A percentile compares a stretch with the other conserved stretches of the same genome.
Conservation (phyloP, 148 eudicot species). For the Chenopodium berlandieri region DNA sequence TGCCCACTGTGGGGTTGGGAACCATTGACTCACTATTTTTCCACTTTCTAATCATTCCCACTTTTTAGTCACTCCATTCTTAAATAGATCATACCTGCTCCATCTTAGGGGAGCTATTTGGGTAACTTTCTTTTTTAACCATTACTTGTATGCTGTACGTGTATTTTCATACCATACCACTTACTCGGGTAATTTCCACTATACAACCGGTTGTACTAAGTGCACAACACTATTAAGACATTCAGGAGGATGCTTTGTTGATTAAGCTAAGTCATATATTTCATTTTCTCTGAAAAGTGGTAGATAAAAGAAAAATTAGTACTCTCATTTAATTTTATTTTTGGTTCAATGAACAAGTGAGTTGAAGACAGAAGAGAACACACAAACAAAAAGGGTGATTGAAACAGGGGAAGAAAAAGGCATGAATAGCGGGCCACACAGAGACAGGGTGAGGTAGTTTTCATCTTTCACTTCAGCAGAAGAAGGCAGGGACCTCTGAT, state of each 20-base stretch:
- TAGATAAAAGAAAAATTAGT: too few species aligned
- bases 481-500: slow-evolving; percentile 8
- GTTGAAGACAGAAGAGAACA: slow-evolving; percentile 15
- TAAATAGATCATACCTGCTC: background rate
- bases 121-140: background rate
- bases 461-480: slow-evolving; percentile 7
- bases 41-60: background rate
- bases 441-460: slow-evolving; percentile 16
- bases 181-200: too few species aligned
- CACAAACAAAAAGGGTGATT: slow-evolving; percentile 21
- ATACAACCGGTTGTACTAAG: too few species aligned
- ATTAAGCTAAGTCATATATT: background rate
- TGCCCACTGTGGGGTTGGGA: background rate
- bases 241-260: background rate
- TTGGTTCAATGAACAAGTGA: slow-evolving; percentile 4
- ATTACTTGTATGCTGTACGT: too few species aligned
- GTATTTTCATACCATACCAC: too few species aligned
- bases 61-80: background rate
- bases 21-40: background rate
- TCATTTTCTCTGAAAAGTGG: background rate
- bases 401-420: slow-evolving; percentile 12
- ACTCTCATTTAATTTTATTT: too few species aligned
- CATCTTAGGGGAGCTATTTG: background rate
- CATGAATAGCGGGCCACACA: slow-evolving; percentile 16
- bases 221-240: too few species aligned